phyloP scores from a whole-genome alignment of 768 basidiomycete genomes.

The Russula sp. region DNA sequence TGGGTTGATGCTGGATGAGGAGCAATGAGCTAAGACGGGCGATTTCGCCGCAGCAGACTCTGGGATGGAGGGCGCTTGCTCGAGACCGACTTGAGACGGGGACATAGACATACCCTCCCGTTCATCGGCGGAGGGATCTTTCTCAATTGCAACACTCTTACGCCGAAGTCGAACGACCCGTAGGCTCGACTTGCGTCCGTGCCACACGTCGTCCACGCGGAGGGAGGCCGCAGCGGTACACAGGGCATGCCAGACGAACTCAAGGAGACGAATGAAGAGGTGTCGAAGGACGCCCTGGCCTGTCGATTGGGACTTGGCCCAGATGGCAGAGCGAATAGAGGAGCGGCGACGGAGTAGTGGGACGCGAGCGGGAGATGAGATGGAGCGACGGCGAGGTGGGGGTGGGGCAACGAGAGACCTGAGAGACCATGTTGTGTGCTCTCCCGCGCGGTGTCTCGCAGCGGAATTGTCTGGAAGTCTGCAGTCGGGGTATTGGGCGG shows the following conservation, averaged over 20 bases:
- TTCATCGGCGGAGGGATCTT: neutral
- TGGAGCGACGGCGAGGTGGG: conserved; percentile 27
- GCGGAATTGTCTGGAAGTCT: conserved; percentile 33
- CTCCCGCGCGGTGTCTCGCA: neutral
- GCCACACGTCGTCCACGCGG: conserved; percentile 30
- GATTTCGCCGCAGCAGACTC: conserved; percentile 3
- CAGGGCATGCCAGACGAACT: conserved; percentile 66
- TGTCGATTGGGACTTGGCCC: conserved; percentile 20
- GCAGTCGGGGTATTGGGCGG: conserved; percentile 55
- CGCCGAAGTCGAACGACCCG: conserved; percentile 11
- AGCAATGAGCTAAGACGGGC: neutral
- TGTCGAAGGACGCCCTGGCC: conserved; percentile 40
- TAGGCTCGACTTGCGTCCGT: conserved; percentile 16
- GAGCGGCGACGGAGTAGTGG: conserved; percentile 11
- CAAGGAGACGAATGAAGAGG: conserved; percentile 66
- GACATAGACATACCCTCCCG: neutral
- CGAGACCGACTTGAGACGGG: neutral
- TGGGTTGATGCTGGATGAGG: conserved; percentile 1
- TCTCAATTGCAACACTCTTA: neutral
- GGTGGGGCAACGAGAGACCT: conserved; percentile 30
- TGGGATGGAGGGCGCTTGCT: conserved; percentile 5
- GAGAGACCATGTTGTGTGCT: conserved; percentile 28
- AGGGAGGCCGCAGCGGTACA: conserved; percentile 58
- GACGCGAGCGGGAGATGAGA: conserved; percentile 28
- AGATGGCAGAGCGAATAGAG: conserved; percentile 23